Conservation (phyloP, 2,329 filamentous ascomycete genomes). For the Biscogniauxia mediterranea region DNA sequence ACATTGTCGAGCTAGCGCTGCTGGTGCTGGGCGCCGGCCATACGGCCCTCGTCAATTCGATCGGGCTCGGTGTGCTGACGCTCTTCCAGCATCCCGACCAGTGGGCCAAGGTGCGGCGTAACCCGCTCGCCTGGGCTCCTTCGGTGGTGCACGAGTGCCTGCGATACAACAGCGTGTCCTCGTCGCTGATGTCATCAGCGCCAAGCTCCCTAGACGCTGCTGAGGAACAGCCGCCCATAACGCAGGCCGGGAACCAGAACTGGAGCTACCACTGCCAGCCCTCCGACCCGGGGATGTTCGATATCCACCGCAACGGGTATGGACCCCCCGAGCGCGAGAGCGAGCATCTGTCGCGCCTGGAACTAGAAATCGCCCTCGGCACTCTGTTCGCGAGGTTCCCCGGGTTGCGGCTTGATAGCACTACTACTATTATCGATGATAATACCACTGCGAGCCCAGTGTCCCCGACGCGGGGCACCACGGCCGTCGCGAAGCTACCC, state of each 20-base stretch:
- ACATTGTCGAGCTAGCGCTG: conserved; percentile 7
- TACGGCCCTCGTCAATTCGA: conserved; percentile 12
- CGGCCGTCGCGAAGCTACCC: conserved; percentile 8
- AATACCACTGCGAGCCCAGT: background rate
- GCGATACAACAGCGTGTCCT: conserved; percentile 6
- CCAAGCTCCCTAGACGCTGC: conserved; percentile 3
- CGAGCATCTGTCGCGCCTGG: conserved; percentile 4
- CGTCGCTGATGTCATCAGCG: background rate
- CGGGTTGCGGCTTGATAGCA: conserved; percentile 2
- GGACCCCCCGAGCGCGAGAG: conserved; percentile 7
- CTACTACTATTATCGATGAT: background rate
- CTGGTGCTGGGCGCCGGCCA: conserved; percentile 11
- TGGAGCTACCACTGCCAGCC: background rate
- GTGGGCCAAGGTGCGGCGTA: conserved; percentile 7
- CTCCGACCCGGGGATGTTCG: conserved; percentile 4
- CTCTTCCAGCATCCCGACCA: conserved; percentile 11
- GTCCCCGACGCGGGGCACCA: conserved; percentile 1
- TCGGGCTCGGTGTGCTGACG: conserved; percentile 13
- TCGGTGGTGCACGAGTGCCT: conserved; percentile 7
- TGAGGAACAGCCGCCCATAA: background rate
- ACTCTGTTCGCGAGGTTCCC: conserved; percentile 13
- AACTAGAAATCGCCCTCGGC: conserved; percentile 12
- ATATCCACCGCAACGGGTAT: conserved; percentile 5
- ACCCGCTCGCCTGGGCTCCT: conserved; percentile 4
- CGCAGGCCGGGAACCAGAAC: conserved; percentile 7